Percentiles rank a stretch among this genome's conserved stretches.
Evolutionary conservation across 2,329 filamentous ascomycete species (phyloP).

Genomic region (Hysterium pulicare): DNA sequence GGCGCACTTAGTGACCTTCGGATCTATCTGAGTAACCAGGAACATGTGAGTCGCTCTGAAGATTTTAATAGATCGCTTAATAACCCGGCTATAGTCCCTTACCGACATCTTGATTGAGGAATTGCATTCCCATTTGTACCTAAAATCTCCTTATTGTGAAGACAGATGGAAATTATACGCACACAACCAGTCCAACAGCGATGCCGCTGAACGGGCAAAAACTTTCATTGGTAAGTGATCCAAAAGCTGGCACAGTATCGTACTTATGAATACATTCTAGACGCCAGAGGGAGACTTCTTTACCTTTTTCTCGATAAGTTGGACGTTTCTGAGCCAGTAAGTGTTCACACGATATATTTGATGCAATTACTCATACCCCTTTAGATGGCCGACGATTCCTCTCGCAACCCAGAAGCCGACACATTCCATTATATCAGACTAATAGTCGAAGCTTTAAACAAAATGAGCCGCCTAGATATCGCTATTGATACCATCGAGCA

Average conservation of each 20-base stretch:
- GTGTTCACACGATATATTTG: too few relatives aligned
- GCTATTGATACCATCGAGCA: conserved; percentile 91
- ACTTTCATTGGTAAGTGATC: conserved; percentile 18
- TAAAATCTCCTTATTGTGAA: conserved; percentile 96
- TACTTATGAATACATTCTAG: conserved; percentile 12
- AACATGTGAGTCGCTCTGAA: conserved; percentile 60
- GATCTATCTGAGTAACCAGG: conserved; percentile 87
- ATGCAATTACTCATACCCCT: conserved; percentile 24
- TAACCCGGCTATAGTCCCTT: conserved; percentile 62
- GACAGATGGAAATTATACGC: conserved; percentile 87
- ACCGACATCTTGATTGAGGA: conserved; percentile 97
- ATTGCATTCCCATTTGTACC: conserved; percentile 91
- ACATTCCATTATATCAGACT: conserved; percentile 91
- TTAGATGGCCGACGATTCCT: conserved; percentile 75
- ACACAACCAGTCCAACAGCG: conserved; percentile 57
- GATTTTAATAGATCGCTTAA: background rate
- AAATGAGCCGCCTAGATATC: conserved; percentile 77
- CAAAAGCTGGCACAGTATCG: background rate
- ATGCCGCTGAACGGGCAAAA: conserved; percentile 28
- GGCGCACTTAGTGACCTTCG: conserved; percentile 82
- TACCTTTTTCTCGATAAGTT: conserved; percentile 57
- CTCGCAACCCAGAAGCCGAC: conserved; percentile 90
- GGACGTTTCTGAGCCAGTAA: conserved; percentile 46
- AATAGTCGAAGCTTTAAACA: conserved; percentile 84
- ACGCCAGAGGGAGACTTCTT: conserved; percentile 52